Evolutionary conservation across 75 land plant genomes (phyloP), one percentile per base, ranked within the genome.

Genomic region (Pinus taeda): DNA sequence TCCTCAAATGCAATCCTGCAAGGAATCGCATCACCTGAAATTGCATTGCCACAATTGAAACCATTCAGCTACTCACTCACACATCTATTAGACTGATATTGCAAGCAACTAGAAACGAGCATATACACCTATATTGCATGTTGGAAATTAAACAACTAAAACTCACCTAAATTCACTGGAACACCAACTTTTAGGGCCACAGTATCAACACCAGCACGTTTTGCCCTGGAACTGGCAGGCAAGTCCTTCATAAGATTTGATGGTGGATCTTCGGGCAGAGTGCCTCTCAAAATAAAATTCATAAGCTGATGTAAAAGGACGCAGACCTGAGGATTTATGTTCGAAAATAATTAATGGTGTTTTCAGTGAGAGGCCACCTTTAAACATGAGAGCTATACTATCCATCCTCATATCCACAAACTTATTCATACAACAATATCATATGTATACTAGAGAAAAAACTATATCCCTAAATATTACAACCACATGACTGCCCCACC

Each of bases 1-100:
- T 88, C 91, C 82, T 97, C 95, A 85, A 97, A 97, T 71, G 99
- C 93, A 76, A 97, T 91, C 83, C 86, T 84, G 75, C 99, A 97
- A 80, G 95, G 91, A 71, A 92, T 75, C 29, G 89, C 89, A 75
- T 95, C 86, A 73, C 71, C 95, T 91, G 83, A 80, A 89, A 7
- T 45, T 75, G 57, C 79, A 75, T n/a, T 39, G 42, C 71, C 45
- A 39, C 17, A 37, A 4, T 67, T 39, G 49, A 18, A 67, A 67
- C 4, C 6, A 36, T 67, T 37, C 71, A 67, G 49, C 6, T 18
- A n/a, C 17, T 67, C 71, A 45, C 53, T 45, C 8, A 8, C 20
- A 8, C 22, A 42, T 37, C 37, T 39, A 66, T 66, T 36, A 18
- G 20, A 18, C 29, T 66, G 70, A 17, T 36, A 36, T 66, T 66